Evolutionary conservation across 345 rosid species (phyloP), one percentile per base, ranked within the genome.

Genomic region (Tarenaya hassleriana): DNA sequence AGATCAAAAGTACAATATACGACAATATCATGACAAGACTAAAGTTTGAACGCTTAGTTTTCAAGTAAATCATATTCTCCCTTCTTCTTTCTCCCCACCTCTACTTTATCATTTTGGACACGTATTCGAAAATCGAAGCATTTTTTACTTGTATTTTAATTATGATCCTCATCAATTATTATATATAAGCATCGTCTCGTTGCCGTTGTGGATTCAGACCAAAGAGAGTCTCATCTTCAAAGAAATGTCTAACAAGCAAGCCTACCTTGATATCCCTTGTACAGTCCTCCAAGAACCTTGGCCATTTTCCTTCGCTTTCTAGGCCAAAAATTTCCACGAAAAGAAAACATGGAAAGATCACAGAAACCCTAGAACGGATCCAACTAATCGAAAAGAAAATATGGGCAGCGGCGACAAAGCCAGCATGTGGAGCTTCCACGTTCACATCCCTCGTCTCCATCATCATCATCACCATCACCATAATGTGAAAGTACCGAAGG

Each of bases 401-500:
- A 65, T 65, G 69, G 60, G 60, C 21, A 52, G 33, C 50, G 33
- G 64, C 19, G 59, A 65, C 1, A 65, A 58, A 46, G 39, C 40
- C 32, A 62, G 9, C 11, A 7, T 41, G 21, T 66, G 70, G 70
- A 66, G 64, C 55, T 66, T 59, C 45, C 65, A 66, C 14, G 47
- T 66, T n/a, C 60, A 64, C 33, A 60, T 55, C 17, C 63, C 51
- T 42, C 51, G 56, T 56, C 46, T 33, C 49, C 43, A 61, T 52
- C 62, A 59, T 50, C 55, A 57, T 33, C 32, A 56, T 19, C 46
- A 38, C 10, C 42, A 37, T 41, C 33, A 52, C 21, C 64, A 58
- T 16, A 33, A 59, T 16, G 65, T 19, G 24, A 66, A 53, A 55
- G 70, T 79, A 11, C 82, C 85, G 21, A 79, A 79, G 48, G 85